Percentiles rank a stretch among this genome's conserved stretches.
Conservation (phyloP, 331 rosid species). For the Quercus tomentella region DNA sequence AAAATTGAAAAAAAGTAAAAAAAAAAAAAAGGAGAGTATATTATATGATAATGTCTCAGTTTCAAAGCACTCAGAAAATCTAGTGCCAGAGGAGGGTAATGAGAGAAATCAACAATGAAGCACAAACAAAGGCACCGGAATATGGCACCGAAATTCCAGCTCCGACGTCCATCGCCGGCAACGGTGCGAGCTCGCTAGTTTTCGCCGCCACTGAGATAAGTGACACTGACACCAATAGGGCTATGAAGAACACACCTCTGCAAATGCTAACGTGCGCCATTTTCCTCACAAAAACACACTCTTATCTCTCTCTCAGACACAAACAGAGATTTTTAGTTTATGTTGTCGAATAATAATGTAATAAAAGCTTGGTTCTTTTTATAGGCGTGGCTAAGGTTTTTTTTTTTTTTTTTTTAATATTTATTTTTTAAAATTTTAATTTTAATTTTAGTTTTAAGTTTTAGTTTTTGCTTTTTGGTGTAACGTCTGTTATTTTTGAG, state of each 20-base stretch:
- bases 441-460: no score
- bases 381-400: no score
- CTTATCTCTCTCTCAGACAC: neutral
- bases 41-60: neutral
- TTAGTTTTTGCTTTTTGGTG: no score
- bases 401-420: no score
- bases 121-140: constrained; percentile 23
- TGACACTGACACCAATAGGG: constrained; percentile 25
- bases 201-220: constrained; percentile 36
- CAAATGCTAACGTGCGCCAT: constrained; percentile 47
- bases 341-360: no score
- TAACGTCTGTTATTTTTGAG: no score
- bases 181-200: constrained; percentile 31
- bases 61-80: neutral
- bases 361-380: no score
- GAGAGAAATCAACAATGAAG: constrained; percentile 34
- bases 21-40: neutral
- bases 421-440: no score
- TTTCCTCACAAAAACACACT: neutral
- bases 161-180: constrained; percentile 36
- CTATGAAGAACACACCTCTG: constrained; percentile 25
- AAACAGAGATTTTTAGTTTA: neutral
- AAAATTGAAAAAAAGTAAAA: neutral
- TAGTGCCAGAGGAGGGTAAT: constrained; percentile 29
- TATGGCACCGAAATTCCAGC: constrained; percentile 37